phyloP scores from a whole-genome alignment of 768 basidiomycete genomes.

The Xerocomellus chrysenteron region DNA sequence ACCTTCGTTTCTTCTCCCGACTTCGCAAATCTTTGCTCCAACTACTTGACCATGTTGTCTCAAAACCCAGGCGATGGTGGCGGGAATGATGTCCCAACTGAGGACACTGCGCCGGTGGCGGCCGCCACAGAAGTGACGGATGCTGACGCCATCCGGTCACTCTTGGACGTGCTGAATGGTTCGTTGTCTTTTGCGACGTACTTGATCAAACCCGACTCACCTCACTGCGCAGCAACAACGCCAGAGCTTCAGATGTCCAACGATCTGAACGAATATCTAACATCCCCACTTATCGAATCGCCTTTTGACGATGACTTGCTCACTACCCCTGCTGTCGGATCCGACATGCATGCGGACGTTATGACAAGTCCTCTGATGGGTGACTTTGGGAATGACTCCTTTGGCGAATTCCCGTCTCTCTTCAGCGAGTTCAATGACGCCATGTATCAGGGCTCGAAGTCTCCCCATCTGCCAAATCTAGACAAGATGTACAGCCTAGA shows the following conservation, averaged over 20 bases:
- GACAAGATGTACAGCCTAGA: conserved; percentile 43
- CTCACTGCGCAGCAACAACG: conserved; percentile 28
- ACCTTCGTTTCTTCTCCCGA: conserved; percentile 36
- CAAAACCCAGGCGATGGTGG: conserved; percentile 44
- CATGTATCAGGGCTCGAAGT: conserved; percentile 17
- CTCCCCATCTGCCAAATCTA: conserved; percentile 26
- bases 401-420: conserved; percentile 34
- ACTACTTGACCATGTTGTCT: conserved; percentile 70
- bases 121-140: conserved; percentile 23
- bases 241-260: conserved; percentile 38
- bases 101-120: conserved; percentile 28
- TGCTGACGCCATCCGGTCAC: conserved; percentile 35
- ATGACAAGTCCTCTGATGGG: conserved; percentile 43
- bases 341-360: conserved; percentile 37
- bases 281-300: conserved; percentile 48
- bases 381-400: conserved; percentile 34
- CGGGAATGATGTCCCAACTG: conserved; percentile 32
- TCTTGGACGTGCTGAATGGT: conserved; percentile 43
- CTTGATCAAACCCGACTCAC: neutral
- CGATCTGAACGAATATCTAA: conserved; percentile 44
- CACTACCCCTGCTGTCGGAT: conserved; percentile 42
- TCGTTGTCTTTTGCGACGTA: neutral
- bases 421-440: conserved; percentile 25
- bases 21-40: conserved; percentile 48
- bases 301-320: conserved; percentile 47